Evolutionary conservation across 106 monocot genomes (phyloP), one percentile per base, ranked within the genome.

Genomic region (Alisma plantagoaquatica): DNA sequence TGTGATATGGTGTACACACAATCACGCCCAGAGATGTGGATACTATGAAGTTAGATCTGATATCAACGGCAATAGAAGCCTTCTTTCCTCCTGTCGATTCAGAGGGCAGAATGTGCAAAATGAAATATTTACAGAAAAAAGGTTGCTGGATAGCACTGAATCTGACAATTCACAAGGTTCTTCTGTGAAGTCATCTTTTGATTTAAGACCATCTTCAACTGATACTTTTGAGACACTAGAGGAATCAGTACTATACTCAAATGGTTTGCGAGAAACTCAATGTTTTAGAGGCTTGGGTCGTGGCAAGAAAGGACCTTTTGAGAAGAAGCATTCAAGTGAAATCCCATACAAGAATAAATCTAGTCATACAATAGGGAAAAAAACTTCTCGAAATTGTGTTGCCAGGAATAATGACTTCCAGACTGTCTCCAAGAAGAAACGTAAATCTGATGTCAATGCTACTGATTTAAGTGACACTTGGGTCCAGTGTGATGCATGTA

Each of bases 401-500:
- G n/a, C n/a, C n/a, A n/a, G n/a, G n/a, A n/a, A n/a, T n/a, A n/a
- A n/a, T n/a, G n/a, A n/a, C n/a, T n/a, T 29, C 17, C 49, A 43
- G 23, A 62, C 15, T 38, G 49, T 20, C 44, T 8, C n/a, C 19
- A 77, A 85, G 46, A 67, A 65, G 58, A 41, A 28, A 12, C 64
- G 29, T 65, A 75, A 57, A 57, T 42, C 18, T 56, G 68, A 33
- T 62, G 25, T 26, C 35, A 42, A 16, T 30, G 27, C 20, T 49
- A 43, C 53, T 51, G 61, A 68, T 54, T 70, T 53, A 45, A 69
- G 47, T 70, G 87, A 94, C 52, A 84, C 81, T 21, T 96, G 94
- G 94, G 84, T 78, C 53, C 84, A 84, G 60, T 96, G 96, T 68
- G 96, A 96, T 89, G 75, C 96, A 65, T 96, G 96, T 54, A 81